These are phyloP conservation scores for Trichophyton benhamiae DNA, from an alignment of 2,329 filamentous ascomycete species.

Conservation along the genomic window DNA sequence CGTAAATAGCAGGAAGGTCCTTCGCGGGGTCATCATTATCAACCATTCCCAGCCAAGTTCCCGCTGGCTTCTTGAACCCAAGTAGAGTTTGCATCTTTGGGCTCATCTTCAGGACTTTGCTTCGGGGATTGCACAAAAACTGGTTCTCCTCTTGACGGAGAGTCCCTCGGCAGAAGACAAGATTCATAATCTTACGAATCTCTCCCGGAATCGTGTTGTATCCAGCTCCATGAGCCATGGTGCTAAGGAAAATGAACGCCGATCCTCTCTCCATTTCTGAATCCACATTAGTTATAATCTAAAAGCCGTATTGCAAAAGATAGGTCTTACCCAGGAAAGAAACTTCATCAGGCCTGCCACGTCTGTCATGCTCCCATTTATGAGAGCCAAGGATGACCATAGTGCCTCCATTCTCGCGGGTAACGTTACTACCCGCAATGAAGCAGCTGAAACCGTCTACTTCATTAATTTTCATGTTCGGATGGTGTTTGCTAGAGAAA, in stretches of 20 bases:
- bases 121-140: slow-evolving; percentile 3
- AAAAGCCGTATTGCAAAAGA: not conserved
- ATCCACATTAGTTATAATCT: not conserved
- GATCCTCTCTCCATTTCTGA: slow-evolving; percentile 5
- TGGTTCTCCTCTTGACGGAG: slow-evolving; percentile 3
- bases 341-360: slow-evolving; percentile 2
- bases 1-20: slow-evolving; percentile 2
- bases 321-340: slow-evolving; percentile 1
- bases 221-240: not conserved
- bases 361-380: slow-evolving; percentile 3
- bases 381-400: slow-evolving; percentile 4
- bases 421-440: not conserved
- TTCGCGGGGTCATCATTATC: slow-evolving; percentile 5
- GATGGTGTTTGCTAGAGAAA: slow-evolving; percentile 2
- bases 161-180: slow-evolving; percentile 1
- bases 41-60: slow-evolving; percentile 4
- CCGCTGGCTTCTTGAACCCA: slow-evolving; percentile 4
- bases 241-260: slow-evolving; percentile 4
- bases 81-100: slow-evolving; percentile 3
- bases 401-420: slow-evolving; percentile 2
- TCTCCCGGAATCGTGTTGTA: slow-evolving; percentile 2
- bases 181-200: slow-evolving; percentile 3
- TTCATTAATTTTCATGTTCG: slow-evolving; percentile 4
- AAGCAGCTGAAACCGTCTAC: slow-evolving; percentile 4
- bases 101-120: slow-evolving; percentile 5